phyloP scores from a whole-genome alignment of 192 early-diverging fungal species.

The Haplosporangium gracile region DNA sequence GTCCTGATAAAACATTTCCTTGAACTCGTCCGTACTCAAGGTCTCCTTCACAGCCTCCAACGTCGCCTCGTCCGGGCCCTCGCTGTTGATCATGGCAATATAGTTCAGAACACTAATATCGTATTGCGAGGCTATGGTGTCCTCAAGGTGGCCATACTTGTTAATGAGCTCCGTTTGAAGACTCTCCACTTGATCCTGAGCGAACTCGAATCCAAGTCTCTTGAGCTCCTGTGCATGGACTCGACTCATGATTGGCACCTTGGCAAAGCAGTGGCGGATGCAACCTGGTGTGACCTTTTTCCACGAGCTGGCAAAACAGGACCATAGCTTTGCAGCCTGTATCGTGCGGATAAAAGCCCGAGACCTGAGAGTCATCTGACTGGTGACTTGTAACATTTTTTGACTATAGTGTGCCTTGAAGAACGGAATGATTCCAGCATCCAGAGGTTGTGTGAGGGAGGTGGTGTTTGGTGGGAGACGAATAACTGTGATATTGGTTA shows the following conservation, averaged over 20 bases:
- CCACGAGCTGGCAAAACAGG: neutral
- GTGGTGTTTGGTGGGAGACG: conserved; percentile 11
- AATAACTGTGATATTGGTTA: conserved; percentile 7
- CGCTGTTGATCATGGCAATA: neutral
- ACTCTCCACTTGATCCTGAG: neutral
- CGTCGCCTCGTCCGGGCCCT: neutral
- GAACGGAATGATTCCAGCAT: conserved; percentile 11
- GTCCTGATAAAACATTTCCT: neutral
- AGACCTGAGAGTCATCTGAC: neutral
- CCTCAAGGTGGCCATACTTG: neutral
- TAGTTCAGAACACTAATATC: conserved; percentile 3
- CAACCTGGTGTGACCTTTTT: neutral
- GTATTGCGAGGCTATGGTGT: neutral
- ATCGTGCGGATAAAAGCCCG: neutral
- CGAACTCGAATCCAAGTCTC: neutral
- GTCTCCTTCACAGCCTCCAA: neutral
- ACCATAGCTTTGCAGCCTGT: neutral
- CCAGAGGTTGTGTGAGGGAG: neutral
- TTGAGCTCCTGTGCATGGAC: neutral
- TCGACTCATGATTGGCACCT: neutral
- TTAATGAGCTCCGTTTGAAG: neutral
- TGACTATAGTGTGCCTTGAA: conserved; percentile 3
- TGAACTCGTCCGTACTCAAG: neutral
- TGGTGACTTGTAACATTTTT: neutral
- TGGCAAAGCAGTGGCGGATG: conserved; percentile 13